These are phyloP conservation scores for Ophiocordyceps robertsii DNA, from an alignment of 2,329 filamentous ascomycete genomes.

Conservation along the genomic window DNA sequence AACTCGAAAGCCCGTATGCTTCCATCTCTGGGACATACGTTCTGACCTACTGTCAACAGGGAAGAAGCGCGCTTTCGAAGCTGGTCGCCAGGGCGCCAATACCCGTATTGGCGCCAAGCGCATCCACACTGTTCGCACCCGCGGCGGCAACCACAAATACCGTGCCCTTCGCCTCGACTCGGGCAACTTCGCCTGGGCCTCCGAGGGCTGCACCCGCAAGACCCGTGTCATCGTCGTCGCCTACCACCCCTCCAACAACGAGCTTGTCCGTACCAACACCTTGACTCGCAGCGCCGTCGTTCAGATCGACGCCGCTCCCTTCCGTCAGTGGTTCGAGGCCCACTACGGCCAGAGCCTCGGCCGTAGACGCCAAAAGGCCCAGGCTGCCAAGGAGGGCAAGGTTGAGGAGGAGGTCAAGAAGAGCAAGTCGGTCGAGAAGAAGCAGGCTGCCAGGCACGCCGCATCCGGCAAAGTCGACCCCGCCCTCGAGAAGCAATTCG, in stretches of 20 bases:
- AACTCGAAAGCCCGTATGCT: slow-evolving; percentile 55
- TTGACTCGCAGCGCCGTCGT: slow-evolving; percentile 98
- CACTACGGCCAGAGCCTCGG: slow-evolving; percentile 92
- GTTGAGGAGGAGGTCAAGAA: slow-evolving; percentile 68
- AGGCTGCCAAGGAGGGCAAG: slow-evolving; percentile 43
- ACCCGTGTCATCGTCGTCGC: slow-evolving; percentile 96
- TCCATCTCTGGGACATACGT: slow-evolving; percentile 39
- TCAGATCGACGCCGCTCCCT: slow-evolving; percentile 96
- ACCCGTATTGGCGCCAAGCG: slow-evolving; percentile 97
- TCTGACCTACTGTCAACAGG: slow-evolving; percentile 60
- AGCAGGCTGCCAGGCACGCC: slow-evolving; percentile 81
- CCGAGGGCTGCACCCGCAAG: slow-evolving; percentile 96
- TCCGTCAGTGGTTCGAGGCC: slow-evolving; percentile 99
- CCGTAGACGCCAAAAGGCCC: slow-evolving; percentile 82
- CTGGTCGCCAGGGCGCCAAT: slow-evolving; percentile 97
- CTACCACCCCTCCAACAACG: slow-evolving; percentile 99
- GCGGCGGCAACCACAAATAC: slow-evolving; percentile 99
- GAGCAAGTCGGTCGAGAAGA: slow-evolving; percentile 90
- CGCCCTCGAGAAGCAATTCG: slow-evolving; percentile 95
- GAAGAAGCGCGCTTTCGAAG: slow-evolving; percentile 99
- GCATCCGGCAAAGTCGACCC: slow-evolving; percentile 82
- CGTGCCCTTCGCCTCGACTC: slow-evolving; percentile 96
- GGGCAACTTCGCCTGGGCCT: slow-evolving; percentile 99
- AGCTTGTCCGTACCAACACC: slow-evolving; percentile 99
- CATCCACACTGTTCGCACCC: slow-evolving; percentile 92